Evolutionary conservation across 257 asterid species (phyloP).

Genomic region (Nemophila menziesii): DNA sequence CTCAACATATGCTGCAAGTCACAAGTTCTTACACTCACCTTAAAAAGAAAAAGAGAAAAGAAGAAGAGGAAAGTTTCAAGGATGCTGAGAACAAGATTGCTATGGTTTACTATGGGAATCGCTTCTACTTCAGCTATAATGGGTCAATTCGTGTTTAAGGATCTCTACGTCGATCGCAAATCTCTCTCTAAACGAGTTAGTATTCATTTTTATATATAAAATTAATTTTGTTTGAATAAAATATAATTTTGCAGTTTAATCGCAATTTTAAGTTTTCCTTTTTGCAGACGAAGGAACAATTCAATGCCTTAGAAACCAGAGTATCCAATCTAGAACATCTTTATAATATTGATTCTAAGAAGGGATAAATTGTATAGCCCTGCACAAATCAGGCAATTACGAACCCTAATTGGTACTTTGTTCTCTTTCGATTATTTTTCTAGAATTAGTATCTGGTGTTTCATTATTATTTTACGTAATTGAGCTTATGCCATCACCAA

Average conservation of each 20-base stretch:
- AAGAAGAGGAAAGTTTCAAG: neutral
- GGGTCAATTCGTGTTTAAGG: constrained; percentile 43
- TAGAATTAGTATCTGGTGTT: too few relatives aligned
- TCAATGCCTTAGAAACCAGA: constrained; percentile 34
- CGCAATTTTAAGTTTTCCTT: neutral
- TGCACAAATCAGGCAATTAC: too few relatives aligned
- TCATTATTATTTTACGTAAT: too few relatives aligned
- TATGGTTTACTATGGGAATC: constrained; percentile 55
- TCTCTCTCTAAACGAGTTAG: constrained; percentile 37
- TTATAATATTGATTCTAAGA: too few relatives aligned
- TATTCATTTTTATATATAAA: constrained; percentile 1
- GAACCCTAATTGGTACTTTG: constrained; percentile 3
- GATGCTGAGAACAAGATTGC: constrained; percentile 50
- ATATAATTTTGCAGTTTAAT: neutral
- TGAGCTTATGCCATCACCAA: neutral
- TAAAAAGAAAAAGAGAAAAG: too few relatives aligned
- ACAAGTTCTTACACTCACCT: too few relatives aligned
- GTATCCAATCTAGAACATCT: constrained; percentile 48
- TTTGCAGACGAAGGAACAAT: constrained; percentile 35
- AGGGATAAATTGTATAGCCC: too few relatives aligned
- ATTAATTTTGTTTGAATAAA: neutral
- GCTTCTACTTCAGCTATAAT: constrained; percentile 44
- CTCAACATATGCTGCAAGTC: too few relatives aligned
- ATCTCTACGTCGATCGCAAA: constrained; percentile 42
- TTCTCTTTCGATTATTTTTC: neutral